phyloP scores from a whole-genome alignment of 2,329 filamentous ascomycete species.

The Xylariaceae sp. region DNA sequence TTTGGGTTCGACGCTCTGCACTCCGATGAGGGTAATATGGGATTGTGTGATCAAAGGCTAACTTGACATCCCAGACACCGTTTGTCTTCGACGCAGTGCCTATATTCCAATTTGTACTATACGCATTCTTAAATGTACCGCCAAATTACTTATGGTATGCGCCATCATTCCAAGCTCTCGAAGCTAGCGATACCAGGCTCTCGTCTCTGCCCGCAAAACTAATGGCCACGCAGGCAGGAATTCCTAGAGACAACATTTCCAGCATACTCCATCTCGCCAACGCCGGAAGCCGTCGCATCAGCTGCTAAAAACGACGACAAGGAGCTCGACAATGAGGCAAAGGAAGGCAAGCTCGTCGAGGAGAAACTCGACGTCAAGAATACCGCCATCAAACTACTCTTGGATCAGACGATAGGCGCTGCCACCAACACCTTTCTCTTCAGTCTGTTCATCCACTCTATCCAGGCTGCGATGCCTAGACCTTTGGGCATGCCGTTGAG shows the following conservation, averaged over 20 bases:
- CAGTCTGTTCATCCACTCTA: conserved; percentile 51
- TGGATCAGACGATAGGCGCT: conserved; percentile 68
- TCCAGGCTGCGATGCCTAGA: conserved; percentile 46
- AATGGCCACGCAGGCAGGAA: conserved; percentile 55
- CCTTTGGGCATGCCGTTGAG: conserved; percentile 28
- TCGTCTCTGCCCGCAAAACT: not conserved
- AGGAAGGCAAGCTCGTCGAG: conserved; percentile 39
- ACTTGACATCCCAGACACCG: conserved; percentile 42
- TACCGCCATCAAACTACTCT: conserved; percentile 60
- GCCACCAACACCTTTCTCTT: conserved; percentile 57
- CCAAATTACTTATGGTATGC: conserved; percentile 77
- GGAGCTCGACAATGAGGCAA: conserved; percentile 33
- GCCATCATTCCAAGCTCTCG: no score
- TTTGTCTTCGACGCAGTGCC: conserved; percentile 62
- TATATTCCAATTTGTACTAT: conserved; percentile 73
- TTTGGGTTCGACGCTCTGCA: not conserved
- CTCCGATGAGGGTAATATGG: not conserved
- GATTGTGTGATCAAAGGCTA: not conserved
- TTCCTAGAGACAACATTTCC: conserved; percentile 74
- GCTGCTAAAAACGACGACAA: conserved; percentile 40
- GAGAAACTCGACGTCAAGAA: conserved; percentile 58
- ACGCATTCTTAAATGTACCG: conserved; percentile 68
- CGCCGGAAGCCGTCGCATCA: conserved; percentile 36
- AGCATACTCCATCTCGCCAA: conserved; percentile 49
- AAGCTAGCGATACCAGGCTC: not conserved